A percentile compares a stretch with the other conserved stretches of the same genome.
Evolutionary conservation across 2,329 filamentous ascomycete genomes (phyloP).

Genomic region (Xylaria sp.): DNA sequence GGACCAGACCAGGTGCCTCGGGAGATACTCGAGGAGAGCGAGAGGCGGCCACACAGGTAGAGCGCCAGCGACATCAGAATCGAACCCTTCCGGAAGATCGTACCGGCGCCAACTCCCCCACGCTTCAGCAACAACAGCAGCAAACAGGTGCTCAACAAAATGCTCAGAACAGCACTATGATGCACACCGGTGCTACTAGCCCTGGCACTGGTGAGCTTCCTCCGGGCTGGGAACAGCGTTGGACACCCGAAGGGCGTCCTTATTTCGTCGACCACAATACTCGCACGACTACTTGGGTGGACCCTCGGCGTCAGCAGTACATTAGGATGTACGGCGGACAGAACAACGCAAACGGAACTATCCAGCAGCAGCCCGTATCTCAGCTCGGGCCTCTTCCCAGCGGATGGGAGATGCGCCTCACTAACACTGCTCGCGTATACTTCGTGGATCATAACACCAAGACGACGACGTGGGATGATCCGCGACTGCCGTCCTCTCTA

Average conservation of each 20-base stretch:
- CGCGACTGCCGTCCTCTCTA: conserved; percentile 90
- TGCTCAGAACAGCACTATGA: conserved; percentile 75
- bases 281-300: conserved; percentile 97
- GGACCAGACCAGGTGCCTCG: conserved; percentile 87
- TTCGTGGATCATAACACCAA: conserved; percentile 99
- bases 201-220: conserved; percentile 95
- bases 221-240: conserved; percentile 94
- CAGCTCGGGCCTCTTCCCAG: conserved; percentile 95
- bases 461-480: conserved; percentile 99
- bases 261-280: conserved; percentile 99
- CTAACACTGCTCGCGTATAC: conserved; percentile 96
- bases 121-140: conserved; percentile 68
- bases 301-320: conserved; percentile 95
- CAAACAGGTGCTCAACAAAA: conserved; percentile 53
- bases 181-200: conserved; percentile 94
- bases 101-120: conserved; percentile 92
- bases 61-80: conserved; percentile 93
- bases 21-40: conserved; percentile 81
- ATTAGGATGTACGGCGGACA: conserved; percentile 96
- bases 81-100: conserved; percentile 95
- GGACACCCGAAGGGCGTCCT: conserved; percentile 91
- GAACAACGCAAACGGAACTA: conserved; percentile 83
- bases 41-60: conserved; percentile 91
- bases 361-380: conserved; percentile 97
- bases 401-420: conserved; percentile 99